Percentiles rank a stretch among this genome's conserved stretches.
phyloP scores from a whole-genome alignment of 805 yeast species.

The Schwanniomyces yamadae region DNA sequence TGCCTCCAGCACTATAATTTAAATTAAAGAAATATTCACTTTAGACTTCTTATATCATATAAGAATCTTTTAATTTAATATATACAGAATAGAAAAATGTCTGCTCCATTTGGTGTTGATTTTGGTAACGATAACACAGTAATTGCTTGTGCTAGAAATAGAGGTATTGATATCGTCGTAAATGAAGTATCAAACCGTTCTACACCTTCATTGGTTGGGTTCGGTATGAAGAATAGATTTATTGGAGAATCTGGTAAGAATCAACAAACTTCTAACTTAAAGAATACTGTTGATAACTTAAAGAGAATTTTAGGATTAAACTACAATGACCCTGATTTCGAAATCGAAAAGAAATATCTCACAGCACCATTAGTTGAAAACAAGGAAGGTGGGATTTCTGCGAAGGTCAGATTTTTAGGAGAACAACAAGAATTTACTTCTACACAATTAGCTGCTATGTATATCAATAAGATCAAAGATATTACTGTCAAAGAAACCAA shows the following conservation, averaged over 20 bases:
- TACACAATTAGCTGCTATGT: constrained; percentile 93
- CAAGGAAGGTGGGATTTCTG: constrained; percentile 73
- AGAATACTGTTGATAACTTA: constrained; percentile 93
- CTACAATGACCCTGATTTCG: constrained; percentile 72
- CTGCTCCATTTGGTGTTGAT: constrained; percentile 96
- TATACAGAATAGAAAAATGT: constrained; percentile 48
- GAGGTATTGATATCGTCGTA: constrained; percentile 97
- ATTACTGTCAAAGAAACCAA: constrained; percentile 81
- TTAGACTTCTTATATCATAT: neutral
- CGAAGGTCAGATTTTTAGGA: constrained; percentile 82
- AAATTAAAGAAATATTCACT: constrained; percentile 1
- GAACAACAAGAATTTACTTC: constrained; percentile 77
- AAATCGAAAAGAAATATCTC: constrained; percentile 69
- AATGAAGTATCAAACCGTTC: constrained; percentile 98
- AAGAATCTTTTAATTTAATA: neutral
- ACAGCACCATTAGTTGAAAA: constrained; percentile 70
- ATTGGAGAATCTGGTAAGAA: constrained; percentile 96
- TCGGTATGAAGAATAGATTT: constrained; percentile 83
- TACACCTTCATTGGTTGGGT: constrained; percentile 90
- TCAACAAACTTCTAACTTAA: constrained; percentile 93
- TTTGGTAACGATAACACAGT: constrained; percentile 94
- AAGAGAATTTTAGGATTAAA: constrained; percentile 88
- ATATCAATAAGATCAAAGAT: constrained; percentile 83
- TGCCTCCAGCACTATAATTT: constrained; percentile 7
- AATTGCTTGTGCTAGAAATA: constrained; percentile 92